phyloP scores from a whole-genome alignment of 2,329 filamentous ascomycete species.

The Capronia coronata region DNA sequence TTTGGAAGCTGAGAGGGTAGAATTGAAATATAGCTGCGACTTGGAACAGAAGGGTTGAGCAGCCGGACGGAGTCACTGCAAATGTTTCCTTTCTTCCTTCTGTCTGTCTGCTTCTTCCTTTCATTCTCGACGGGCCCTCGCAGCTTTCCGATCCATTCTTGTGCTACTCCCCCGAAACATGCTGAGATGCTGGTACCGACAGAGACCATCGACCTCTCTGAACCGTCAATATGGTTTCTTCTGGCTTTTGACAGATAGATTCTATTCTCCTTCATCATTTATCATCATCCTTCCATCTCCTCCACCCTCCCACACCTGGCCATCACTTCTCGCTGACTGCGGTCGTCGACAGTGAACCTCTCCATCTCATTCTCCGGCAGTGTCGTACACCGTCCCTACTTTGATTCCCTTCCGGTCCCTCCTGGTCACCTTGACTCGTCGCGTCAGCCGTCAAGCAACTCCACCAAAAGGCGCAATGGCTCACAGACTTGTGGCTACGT shows the following conservation, averaged over 20 bases:
- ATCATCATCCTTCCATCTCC: neutral
- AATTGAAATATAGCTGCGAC: constrained; percentile 7
- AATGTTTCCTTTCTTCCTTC: neutral
- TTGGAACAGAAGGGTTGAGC: neutral
- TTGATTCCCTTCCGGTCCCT: constrained; percentile 15
- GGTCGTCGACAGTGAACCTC: neutral
- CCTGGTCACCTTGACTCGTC: constrained; percentile 14
- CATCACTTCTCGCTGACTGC: neutral
- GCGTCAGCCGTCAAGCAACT: constrained; percentile 10
- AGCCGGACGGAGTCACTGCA: neutral
- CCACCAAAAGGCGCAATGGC: constrained; percentile 1
- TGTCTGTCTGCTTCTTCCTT: neutral
- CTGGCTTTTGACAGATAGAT: neutral
- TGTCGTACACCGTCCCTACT: constrained; percentile 21
- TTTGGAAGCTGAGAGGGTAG: neutral
- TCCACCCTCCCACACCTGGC: neutral
- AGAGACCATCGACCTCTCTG: neutral
- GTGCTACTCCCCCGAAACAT: constrained; percentile 10
- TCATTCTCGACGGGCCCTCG: constrained; percentile 6
- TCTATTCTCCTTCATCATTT: constrained; percentile 1
- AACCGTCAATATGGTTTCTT: neutral
- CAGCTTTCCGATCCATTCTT: constrained; percentile 10
- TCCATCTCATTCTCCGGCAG: constrained; percentile 2
- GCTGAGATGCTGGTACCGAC: constrained; percentile 6
- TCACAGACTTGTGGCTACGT: constrained; percentile 2